A percentile compares a stretch with the other conserved stretches of the same genome.
phyloP scores from a whole-genome alignment of 305 asterid genomes.

The Andrographis paniculata region DNA sequence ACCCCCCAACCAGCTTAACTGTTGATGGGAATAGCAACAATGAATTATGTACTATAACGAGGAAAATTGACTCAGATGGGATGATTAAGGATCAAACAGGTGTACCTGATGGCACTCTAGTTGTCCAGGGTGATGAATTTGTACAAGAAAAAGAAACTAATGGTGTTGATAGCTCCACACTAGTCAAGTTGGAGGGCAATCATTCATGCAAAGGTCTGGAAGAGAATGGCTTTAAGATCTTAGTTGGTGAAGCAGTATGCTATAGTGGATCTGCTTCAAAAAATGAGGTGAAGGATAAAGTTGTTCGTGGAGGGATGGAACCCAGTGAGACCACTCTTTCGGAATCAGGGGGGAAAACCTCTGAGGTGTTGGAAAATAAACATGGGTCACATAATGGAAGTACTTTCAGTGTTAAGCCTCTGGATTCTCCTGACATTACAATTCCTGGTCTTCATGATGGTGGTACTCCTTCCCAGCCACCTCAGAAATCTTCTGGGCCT shows the following conservation, averaged over 20 bases:
- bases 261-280: conserved; percentile 27
- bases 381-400: conserved; percentile 22
- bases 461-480: conserved; percentile 26
- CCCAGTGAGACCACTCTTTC: conserved; percentile 24
- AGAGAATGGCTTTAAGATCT: conserved; percentile 21
- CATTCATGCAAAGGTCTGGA: conserved; percentile 11
- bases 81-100: conserved; percentile 16
- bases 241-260: conserved; percentile 19
- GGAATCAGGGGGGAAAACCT: conserved; percentile 33
- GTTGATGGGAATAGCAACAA: conserved; percentile 31
- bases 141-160: conserved; percentile 37
- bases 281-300: conserved; percentile 29
- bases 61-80: conserved; percentile 27
- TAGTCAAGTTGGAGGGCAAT: not conserved
- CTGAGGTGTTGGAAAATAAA: conserved; percentile 23
- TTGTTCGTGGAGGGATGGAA: conserved; percentile 24
- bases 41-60: conserved; percentile 29
- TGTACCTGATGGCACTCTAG: conserved; percentile 26
- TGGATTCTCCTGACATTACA: conserved; percentile 28
- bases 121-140: conserved; percentile 26
- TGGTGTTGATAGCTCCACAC: not conserved
- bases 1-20: conserved; percentile 29
- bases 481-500: conserved; percentile 26
- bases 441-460: conserved; percentile 27
- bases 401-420: conserved; percentile 21